Base-by-base conservation (phyloP, 495 filamentous ascomycete genomes). In the Penicillium samsonianum region DNA sequence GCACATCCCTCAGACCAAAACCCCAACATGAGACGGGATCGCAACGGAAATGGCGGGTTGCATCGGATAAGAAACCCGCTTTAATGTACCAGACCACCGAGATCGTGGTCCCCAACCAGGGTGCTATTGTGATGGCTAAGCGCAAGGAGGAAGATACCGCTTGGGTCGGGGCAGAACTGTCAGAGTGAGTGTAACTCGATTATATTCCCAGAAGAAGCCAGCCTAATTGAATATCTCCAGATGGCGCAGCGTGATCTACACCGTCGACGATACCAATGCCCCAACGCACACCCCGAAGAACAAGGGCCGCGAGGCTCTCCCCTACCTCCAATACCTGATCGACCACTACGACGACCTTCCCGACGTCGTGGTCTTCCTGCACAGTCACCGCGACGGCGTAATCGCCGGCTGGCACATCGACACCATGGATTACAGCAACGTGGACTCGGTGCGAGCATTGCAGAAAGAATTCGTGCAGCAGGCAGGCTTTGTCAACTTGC, bases 271-370 rank as follows among this genome's bases (percentile, higher is more conserved):
- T 54, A 50, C 60, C 55, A 61, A 56, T 48, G 73, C 64, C 14
- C 51, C 70, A 12, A 60, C 63, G 26, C 75, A 76, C 60, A 78
- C 76, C 5, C 73, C 71, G 19, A 70, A 60, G 55, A 80, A 80
- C 64, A 78, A 80, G 55, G 77, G 77, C 43, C 74, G 69, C 58
- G 77, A 80, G 59, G 67, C 71, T 28, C 71, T 77, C n/a, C 74
- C 73, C 30, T 80, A 80, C 61, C 74, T 80, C 19, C 73, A 77
- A 57, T 80, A 72, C 59, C 68, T 80, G 35, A 62, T 80, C 57
- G 75, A 80, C 33, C 74, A 80, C 54, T 80, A 80, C 55, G 45
- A 77, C 53, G 67, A 75, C 47, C 74, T 80, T 50, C 76, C 77
- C 11, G 55, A 62, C 0, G 61, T 68, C 5, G 70, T 77, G 16